A percentile compares a stretch with the other conserved stretches of the same genome.
phyloP scores from a whole-genome alignment of 345 rosid genomes.

The Syzygium oleosum region DNA sequence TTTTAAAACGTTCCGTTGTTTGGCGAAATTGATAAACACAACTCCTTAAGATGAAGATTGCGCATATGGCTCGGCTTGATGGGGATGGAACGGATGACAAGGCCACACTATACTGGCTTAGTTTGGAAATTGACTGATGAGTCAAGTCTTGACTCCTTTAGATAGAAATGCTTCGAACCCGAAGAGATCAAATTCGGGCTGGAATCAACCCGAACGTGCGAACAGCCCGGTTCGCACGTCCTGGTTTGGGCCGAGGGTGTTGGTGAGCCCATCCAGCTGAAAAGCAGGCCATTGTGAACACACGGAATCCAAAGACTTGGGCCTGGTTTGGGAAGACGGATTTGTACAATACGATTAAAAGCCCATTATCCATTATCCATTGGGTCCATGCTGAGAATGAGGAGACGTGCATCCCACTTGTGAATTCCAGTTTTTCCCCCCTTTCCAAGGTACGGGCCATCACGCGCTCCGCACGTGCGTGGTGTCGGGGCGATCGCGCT shows the following conservation, averaged over 20 bases:
- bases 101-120: neutral
- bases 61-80: too few species aligned
- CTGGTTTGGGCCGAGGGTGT: neutral
- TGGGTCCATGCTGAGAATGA: neutral
- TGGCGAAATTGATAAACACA: too few species aligned
- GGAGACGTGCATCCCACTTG: neutral
- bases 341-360: neutral
- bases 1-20: neutral
- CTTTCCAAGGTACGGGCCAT: neutral
- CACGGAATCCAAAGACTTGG: neutral
- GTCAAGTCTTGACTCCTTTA: too few species aligned
- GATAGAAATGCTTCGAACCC: neutral
- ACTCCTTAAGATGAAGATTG: neutral
- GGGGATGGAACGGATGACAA: too few species aligned
- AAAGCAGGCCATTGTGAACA: neutral
- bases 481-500: neutral
- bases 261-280: neutral
- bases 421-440: neutral
- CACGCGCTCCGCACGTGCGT: neutral
- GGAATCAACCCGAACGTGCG: neutral
- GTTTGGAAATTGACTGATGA: neutral
- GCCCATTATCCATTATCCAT: neutral
- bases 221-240: neutral
- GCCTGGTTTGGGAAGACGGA: neutral
- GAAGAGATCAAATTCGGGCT: neutral